Evolutionary conservation across 2,329 filamentous ascomycete genomes (phyloP), one percentile per base, ranked within the genome.

Genomic region (Chrysosporium queenslandicum): DNA sequence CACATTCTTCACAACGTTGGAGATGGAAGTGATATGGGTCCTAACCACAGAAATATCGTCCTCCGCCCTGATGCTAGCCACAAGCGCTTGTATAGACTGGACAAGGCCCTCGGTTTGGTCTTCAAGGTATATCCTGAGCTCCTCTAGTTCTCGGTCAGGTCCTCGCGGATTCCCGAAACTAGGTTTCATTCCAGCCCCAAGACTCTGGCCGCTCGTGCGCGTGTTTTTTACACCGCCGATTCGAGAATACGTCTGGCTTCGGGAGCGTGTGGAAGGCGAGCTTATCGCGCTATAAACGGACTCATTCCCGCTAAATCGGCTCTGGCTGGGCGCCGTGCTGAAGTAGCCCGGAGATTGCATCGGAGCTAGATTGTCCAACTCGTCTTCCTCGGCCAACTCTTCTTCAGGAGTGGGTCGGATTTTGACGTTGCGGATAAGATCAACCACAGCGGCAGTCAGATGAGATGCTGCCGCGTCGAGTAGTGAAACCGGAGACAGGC

Each of bases 391-490:
- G 50, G 88, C 85, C n/a, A 92, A 71, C 62, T 94, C 87, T 42
- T 81, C 81, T 1, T 77, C 77, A 1, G 86, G 83, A 0, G 87
- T 92, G 7, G 82, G 76, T 29, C 85, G 80, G 58, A 97, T 87
- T 70, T 94, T 95, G 62, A 88, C 89, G 4, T 80, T 74, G 46
- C 87, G 85, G 50, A 96, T 76, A 12, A 97, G 77, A 61, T 96
- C 90, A 18, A 98, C 83, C 21, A 97, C 78, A 1, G 90, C 83
- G 3, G 86, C 82, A 1, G 88, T 87, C 32, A 97, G 76, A 69
- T 98, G 89, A 21, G 87, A 92, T 6, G 91, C 89, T 1, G 92
- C 91, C 2, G 91, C 92, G 67, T 98, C 92, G 20, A 98, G 75
- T 2, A 98, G 72, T 4, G 88, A 94, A n/a, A 98, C 85, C 0